These are phyloP conservation scores for Skeletonema costatum DNA, from an alignment of 108 stramenopile genomes.

Conservation along the genomic window DNA sequence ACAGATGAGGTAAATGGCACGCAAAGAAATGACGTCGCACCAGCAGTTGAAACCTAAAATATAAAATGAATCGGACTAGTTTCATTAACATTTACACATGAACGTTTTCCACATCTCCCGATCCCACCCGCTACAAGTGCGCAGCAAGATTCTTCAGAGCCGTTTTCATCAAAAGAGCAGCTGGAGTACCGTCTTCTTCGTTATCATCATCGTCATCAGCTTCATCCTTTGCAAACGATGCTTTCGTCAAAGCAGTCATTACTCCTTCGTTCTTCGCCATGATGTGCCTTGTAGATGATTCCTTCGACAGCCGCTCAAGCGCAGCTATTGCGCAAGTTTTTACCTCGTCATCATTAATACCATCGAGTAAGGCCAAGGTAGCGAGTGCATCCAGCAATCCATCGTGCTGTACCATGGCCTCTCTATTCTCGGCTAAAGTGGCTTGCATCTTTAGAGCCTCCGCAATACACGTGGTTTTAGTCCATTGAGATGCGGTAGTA, in stretches of 20 bases:
- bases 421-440: conserved; percentile 33
- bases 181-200: conserved; percentile 7
- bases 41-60: not conserved
- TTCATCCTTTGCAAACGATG: conserved; percentile 33
- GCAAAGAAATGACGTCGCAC: not conserved
- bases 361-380: conserved; percentile 35
- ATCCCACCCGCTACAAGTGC: not conserved
- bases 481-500: conserved; percentile 47
- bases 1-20: conserved; percentile 11
- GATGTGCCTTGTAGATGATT: conserved; percentile 25
- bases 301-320: conserved; percentile 38
- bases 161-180: conserved; percentile 33
- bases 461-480: conserved; percentile 46
- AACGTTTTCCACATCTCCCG: not conserved
- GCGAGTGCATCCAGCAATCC: conserved; percentile 48
- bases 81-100: not conserved
- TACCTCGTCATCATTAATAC: conserved; percentile 45
- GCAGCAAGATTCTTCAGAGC: conserved; percentile 39
- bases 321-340: conserved; percentile 44
- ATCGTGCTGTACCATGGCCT: conserved; percentile 38
- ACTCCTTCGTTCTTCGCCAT: conserved; percentile 46
- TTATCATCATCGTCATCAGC: conserved; percentile 9
- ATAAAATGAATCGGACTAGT: not conserved
- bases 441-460: conserved; percentile 49
- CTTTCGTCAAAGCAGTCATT: conserved; percentile 48